Evolutionary conservation across 176 grass and related monocot genomes (phyloP).

Genomic region (Lolium multiflorum): DNA sequence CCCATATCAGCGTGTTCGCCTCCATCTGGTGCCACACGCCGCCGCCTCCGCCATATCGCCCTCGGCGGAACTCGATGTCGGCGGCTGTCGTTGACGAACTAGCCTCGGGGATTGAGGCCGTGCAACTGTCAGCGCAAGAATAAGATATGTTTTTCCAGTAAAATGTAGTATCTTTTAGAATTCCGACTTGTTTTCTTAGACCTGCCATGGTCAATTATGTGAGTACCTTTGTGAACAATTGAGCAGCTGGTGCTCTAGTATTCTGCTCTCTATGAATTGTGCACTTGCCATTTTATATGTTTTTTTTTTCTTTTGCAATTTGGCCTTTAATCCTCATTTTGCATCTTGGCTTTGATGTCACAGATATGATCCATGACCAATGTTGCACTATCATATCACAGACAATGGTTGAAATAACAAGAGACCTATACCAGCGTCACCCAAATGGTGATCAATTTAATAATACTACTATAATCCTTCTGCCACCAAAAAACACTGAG

Average conservation of each 20-base stretch:
- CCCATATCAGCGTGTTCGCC: background rate
- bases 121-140: background rate
- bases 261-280: background rate
- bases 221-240: background rate
- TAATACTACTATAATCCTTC: background rate
- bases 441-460: slow-evolving; percentile 41
- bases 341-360: background rate
- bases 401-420: background rate
- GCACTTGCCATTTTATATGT: background rate
- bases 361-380: background rate
- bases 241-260: background rate
- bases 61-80: background rate
- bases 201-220: background rate
- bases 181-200: background rate
- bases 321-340: background rate
- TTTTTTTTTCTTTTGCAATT: background rate
- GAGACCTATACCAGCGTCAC: slow-evolving; percentile 43
- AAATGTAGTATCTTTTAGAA: background rate
- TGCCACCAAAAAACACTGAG: slow-evolving; percentile 31
- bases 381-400: background rate
- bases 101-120: background rate
- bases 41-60: too few relatives aligned
- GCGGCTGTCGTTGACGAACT: background rate
- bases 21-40: background rate
- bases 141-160: background rate